Base-by-base conservation (phyloP, 2,329 filamentous ascomycete species). In the Geosmithia morbida region DNA sequence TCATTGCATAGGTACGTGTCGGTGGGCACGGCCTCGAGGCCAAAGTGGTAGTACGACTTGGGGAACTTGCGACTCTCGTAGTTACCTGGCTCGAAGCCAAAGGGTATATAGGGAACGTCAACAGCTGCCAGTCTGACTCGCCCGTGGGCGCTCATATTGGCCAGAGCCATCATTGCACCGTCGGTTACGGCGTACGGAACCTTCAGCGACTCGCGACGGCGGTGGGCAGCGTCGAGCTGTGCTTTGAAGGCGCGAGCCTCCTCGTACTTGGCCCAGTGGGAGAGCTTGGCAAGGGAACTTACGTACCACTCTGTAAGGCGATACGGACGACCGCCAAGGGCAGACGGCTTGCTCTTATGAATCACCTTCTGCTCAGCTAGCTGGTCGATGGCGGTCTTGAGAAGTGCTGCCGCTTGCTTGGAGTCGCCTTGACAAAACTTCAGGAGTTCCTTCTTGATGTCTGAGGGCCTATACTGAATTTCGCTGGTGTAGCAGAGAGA, bases 1-100 rank as follows among this genome's bases (percentile, higher is more conserved):
- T 75, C 69, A 45, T 79, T 70, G 55, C 68, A 77, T 14, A 74
- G 55, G 58, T 87, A 88, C 0, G 52, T 58, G 53, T 83, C 85
- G 0, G 81, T 84, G 1, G 80, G 79, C 1, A 69, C 62, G 18
- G 80, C 69, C 42, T 75, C 69, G 37, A 87, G 66, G 10, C 72
- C 69, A 60, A 85, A 87, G 52, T 77, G 74, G 45, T 85, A 72
- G 54, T 78, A 77, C 33, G 70, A 70, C 53, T 82, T 81, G 37
- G 83, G 75, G 51, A 82, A 80, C 49, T 77, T 77, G 48, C 82
- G 72, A 19, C 79, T 82, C 55, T 85, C 78, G 60, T 88, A 88
- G 52, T 83, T 79, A 16, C 77, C 77, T 7, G 81, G 81, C 47
- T 77, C 74, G 55, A 87, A 83, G 1, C 85, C 84, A 57, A 84